Percentiles rank a stretch among this genome's conserved stretches.
These are phyloP conservation scores for Wallemia hederae DNA, from an alignment of 1,284 basidiomycete genomes.

Conservation along the genomic window DNA sequence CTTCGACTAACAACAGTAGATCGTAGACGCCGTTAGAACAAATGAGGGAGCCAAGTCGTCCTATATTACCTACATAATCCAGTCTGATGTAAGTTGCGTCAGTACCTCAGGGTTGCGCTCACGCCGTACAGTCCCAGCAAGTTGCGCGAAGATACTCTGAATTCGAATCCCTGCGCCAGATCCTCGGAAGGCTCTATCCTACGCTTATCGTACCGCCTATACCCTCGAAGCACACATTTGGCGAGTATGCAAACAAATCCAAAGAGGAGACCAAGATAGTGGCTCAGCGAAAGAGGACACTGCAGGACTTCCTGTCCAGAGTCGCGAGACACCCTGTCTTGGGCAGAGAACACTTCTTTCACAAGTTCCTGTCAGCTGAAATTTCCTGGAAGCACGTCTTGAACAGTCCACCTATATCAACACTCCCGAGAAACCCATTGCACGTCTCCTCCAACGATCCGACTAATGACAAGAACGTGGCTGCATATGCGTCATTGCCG, in stretches of 20 bases:
- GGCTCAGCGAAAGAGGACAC: slow-evolving; percentile 65
- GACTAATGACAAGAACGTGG: slow-evolving; percentile 39
- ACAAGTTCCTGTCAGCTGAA: slow-evolving; percentile 78
- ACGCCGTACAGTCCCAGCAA: slow-evolving; percentile 32
- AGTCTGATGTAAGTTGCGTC: slow-evolving; percentile 44
- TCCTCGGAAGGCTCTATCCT: slow-evolving; percentile 64
- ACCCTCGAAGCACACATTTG: slow-evolving; percentile 79
- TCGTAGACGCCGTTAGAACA: slow-evolving; percentile 84
- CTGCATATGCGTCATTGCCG: slow-evolving; percentile 56
- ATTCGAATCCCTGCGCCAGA: slow-evolving; percentile 71
- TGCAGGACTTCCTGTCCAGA: slow-evolving; percentile 80
- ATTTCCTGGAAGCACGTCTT: slow-evolving; percentile 83
- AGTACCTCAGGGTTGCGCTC: too few species aligned
- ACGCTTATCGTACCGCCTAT: slow-evolving; percentile 93
- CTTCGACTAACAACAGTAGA: slow-evolving; percentile 23
- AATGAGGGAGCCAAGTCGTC: slow-evolving; percentile 51
- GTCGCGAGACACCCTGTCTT: slow-evolving; percentile 68
- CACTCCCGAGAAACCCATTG: slow-evolving; percentile 77
- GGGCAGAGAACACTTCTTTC: slow-evolving; percentile 77
- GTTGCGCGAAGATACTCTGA: slow-evolving; percentile 82
- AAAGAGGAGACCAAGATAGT: slow-evolving; percentile 89
- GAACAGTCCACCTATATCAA: slow-evolving; percentile 64
- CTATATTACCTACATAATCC: slow-evolving; percentile 85
- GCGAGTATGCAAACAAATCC: slow-evolving; percentile 86
- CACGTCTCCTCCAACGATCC: slow-evolving; percentile 87